Percentiles rank a stretch among this genome's conserved stretches.
Conservation (phyloP, 495 filamentous ascomycete genomes). For the Monascus purpureus region DNA sequence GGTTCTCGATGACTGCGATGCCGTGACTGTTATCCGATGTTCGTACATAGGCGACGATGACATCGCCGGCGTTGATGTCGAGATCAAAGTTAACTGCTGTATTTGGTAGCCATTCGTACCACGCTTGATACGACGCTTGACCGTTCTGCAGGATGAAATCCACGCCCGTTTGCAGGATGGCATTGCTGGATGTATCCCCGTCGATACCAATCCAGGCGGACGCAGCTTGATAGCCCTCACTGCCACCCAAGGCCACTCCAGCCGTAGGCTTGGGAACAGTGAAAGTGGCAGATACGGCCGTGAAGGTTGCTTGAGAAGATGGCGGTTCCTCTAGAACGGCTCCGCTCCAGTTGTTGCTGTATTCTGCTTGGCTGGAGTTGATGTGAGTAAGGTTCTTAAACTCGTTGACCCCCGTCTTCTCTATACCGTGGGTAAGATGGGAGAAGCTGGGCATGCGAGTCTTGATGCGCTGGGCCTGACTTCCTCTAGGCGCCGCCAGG, state of each 20-base stretch:
- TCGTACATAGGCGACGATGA: constrained; percentile 39
- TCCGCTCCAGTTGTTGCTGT: constrained; percentile 49
- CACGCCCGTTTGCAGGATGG: constrained; percentile 48
- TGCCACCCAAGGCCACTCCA: constrained; percentile 14
- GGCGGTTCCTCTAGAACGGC: constrained; percentile 34
- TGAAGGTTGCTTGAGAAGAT: constrained; percentile 27
- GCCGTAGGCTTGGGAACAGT: constrained; percentile 37
- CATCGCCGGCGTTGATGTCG: constrained; percentile 38
- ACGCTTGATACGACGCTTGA: constrained; percentile 33
- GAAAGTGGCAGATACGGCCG: constrained; percentile 39
- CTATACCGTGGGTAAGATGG: constrained; percentile 9
- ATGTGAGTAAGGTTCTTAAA: constrained; percentile 7
- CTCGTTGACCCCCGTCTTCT: constrained; percentile 6
- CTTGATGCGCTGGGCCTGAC: neutral
- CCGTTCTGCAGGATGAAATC: constrained; percentile 37
- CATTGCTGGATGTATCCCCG: constrained; percentile 40
- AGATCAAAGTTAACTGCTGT: constrained; percentile 42
- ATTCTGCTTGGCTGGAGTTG: constrained; percentile 18
- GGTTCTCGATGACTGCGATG: constrained; percentile 42
- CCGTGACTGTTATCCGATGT: constrained; percentile 33
- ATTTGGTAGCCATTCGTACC: constrained; percentile 54
- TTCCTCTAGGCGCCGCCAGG: neutral
- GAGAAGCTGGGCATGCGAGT: neutral
- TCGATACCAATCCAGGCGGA: constrained; percentile 54
- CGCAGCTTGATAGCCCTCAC: constrained; percentile 23